Evolutionary conservation across 1,284 basidiomycete genomes (phyloP), one percentile per base, ranked within the genome.

Genomic region (Wallemia hederae): DNA sequence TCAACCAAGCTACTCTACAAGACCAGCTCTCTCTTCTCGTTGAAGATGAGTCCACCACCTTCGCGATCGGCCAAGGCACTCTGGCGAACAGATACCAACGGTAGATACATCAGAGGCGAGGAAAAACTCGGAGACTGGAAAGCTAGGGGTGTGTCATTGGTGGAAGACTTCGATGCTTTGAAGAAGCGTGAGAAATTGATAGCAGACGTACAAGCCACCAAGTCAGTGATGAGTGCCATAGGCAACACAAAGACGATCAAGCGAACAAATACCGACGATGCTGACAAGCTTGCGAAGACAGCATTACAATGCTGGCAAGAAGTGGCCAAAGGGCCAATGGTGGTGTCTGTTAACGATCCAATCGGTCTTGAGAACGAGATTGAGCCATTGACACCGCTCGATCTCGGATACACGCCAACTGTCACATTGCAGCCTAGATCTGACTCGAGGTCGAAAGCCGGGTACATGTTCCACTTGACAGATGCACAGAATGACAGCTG

Each of bases 21-120:
- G 73, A 80, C 80, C 29, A 88, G 81, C 66, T 80, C 79, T 17
- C 77, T 92, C 39, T 96, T 91, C 72, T 78, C 74, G 27, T 77
- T 97, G 34, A 78, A 79, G 58, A 74, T 97, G 26, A 80, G 80
- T 1, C 90, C 92, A 14, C 85, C 86, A 1, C 72, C 88, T 63
- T 91, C 86, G 7, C 81, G 87, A 55, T 88, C 83, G 1, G 79
- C 87, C 1, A 79, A 80, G 68, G 91, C 97, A 63, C 75, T 97
- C 14, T 97, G 92, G 91, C 76, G 90, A 59, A 74, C 97, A 60
- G 89, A 97, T 72, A 97, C 92, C 0, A 81, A 84, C 19, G 83
- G 85, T 69, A 91, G 88, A 70, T 92, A 91, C 69, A 88, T 98
- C 0, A 77, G 82, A 25, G 90, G 91, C 1, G 89, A 97, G 68